Base-by-base conservation (phyloP, 129 eudicot genomes). In the Helianthus tuberosus region DNA sequence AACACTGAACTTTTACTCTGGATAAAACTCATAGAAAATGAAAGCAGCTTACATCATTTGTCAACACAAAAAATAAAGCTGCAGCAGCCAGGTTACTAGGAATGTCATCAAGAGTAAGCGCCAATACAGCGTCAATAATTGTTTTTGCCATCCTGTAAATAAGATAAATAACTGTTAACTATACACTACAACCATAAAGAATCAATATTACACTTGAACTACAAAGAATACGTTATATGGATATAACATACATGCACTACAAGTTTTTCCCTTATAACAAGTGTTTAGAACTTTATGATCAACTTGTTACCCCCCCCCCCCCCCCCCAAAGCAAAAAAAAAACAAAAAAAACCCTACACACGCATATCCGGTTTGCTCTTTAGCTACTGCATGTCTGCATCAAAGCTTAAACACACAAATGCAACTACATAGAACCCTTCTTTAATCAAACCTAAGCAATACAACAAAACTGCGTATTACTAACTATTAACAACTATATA, bases 11-110 rank as follows among this genome's bases (percentile, higher is more conserved):
- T 38, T 38, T 48, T 64, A 66, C 44, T 43, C 10, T 23, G 38
- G 53, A 66, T n/a, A 43, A 10, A 67, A 16, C 59, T 29, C 25
- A 54, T 10, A 48, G 50, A 68, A 11, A 77, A 59, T 5, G 23
- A 13, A 57, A 81, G 64, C 47, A 39, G 39, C 98, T 80, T 80
- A 93, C 98, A 80, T 93, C 95, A 74, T 75, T 81, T 1, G 92
- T 93, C 79, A 93, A 86, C 49, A 93, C 68, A 64, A 64, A 89
- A 73, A 93, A 84, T 38, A 93, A 84, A 84, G 96, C 88, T 20
- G 90, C 90, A 68, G 96, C 98, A 74, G 98, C 98, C 81, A 89
- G 83, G 75, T 93, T 93, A 88, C 98, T 87, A 47, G 95, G 87
- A 36, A 82, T 70, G 82, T 93, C 98, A 79, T 93, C 98, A 62